Conservation (phyloP, 73 alveolate genomes). For the Effrenium voratum region DNA sequence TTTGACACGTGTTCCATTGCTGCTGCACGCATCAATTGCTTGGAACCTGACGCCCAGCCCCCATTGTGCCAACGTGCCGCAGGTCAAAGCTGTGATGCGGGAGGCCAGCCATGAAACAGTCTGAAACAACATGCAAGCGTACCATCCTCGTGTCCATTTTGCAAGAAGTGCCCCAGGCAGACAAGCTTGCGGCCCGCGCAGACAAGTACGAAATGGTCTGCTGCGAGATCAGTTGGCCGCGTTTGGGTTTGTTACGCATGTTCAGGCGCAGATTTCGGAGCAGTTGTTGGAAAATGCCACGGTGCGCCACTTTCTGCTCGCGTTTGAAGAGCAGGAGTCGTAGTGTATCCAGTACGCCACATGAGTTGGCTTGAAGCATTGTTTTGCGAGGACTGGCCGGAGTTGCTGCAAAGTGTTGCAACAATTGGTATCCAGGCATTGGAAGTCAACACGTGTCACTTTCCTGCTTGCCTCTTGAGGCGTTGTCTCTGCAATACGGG, state of each 20-base stretch:
- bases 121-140: neutral
- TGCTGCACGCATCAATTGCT: too few relatives aligned
- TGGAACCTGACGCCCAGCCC: too few relatives aligned
- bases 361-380: neutral
- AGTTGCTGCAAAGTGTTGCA: slow-evolving; percentile 59
- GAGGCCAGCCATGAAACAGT: neutral
- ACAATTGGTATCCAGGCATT: slow-evolving; percentile 90
- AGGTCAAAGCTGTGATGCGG: slow-evolving; percentile 89
- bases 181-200: slow-evolving; percentile 36
- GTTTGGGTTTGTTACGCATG: neutral
- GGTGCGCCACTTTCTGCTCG: slow-evolving; percentile 41
- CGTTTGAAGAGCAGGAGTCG: slow-evolving; percentile 90
- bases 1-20: too few relatives aligned
- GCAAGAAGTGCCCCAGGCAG: slow-evolving; percentile 49
- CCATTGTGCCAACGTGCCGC: too few relatives aligned
- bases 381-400: slow-evolving; percentile 59
- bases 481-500: slow-evolving; percentile 50
- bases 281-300: slow-evolving; percentile 53
- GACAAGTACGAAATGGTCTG: slow-evolving; percentile 39
- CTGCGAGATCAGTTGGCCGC: neutral
- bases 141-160: too few relatives aligned
- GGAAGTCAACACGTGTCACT: too few relatives aligned
- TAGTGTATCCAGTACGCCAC: neutral
- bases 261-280: slow-evolving; percentile 60
- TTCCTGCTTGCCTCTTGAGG: too few relatives aligned